Base-by-base conservation (phyloP, 129 eudicot genomes). In the Escallonia herrerae region DNA sequence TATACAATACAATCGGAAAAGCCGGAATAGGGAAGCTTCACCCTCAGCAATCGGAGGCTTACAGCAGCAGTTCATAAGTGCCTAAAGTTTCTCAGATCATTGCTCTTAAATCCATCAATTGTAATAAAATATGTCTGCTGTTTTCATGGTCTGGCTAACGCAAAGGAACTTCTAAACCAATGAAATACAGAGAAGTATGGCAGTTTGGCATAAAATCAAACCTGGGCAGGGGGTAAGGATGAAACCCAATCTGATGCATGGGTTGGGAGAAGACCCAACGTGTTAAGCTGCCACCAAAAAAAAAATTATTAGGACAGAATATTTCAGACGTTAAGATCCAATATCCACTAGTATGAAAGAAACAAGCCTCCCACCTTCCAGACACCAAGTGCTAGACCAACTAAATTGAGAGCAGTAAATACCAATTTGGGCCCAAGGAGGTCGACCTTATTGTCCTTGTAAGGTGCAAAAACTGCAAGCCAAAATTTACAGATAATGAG, bases 191-290 rank as follows among this genome's bases (percentile, higher is more conserved):
- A 57, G 3, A 33, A 55, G 7, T 49, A 54, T 0, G 40, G 5
- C 4, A 22, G 58, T 12, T 33, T 1, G 60, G 12, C 41, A 71
- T 6, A 22, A 71, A 22, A 58, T 8, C 61, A 8, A 64, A 84
- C 90, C 90, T 80, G 95, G 13, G 98, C 84, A 68, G 97, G 98
- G 5, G 96, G 85, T 58, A 93, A 79, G 67, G 98, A 93, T 40
- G 98, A 93, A 64, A 93, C 98, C 98, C 98, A 93, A 39, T 93
- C 96, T n/a, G 96, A 93, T 4, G 84, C 85, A 74, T 88, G 95
- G 56, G 95, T 88, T 40, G 98, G 98, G 64, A 93, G 96, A 79
- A 93, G 98, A 12, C 98, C 98, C 42, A 93, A 37, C 0, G 98
- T 85, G 72, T 93, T 83, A 37, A 93, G 85, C 91, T 84, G 90